Base-by-base conservation (phyloP, 306 rosid genomes). In the Quercus suber region DNA sequence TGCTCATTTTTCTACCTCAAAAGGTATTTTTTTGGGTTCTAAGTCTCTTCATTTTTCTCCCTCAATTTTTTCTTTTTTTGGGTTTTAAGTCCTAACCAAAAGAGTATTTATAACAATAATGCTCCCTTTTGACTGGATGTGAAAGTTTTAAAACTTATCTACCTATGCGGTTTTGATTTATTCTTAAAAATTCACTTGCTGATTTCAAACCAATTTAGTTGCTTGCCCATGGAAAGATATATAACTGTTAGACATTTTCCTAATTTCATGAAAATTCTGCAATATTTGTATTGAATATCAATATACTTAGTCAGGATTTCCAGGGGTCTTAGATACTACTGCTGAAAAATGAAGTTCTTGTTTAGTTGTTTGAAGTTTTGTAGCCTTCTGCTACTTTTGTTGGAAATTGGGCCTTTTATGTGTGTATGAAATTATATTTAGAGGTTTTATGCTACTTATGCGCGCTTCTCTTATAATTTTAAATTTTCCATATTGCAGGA, bases 401-500 rank as follows among this genome's bases (percentile, higher is more conserved):
- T 25, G 21, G 17, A 73, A n/a, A 57, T 73, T 56, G 55, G 71
- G 51, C 15, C 72, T 74, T 23, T 56, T 76, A 19, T 73, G 20
- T 68, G 30, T 78, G 4, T 49, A 19, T 68, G 52, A 68, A 68
- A 9, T 21, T 35, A 3, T n/a, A 9, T 35, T 49, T 49, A 10
- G 12, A 3, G 3, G 3, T 4, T 75, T 21, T 58, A 15, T 75
- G n/a, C 19, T 15, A 19, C 11, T 59, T 64, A 41, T 52, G 58
- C 76, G 15, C 2, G 15, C 27, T 53, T 19, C 25, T 43, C 7
- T 59, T 27, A 61, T 53, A 51, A 71, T 45, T 79, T 59, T 30
- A 13, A 41, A 8, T 41, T 20, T 77, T 33, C 76, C 56, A 56
- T 3, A 49, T 85, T 71, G 77, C 88, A 96, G 99, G 99, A 96